Evolutionary conservation across 2,329 filamentous ascomycete genomes (phyloP).

Genomic region (Sporothrix humicola): DNA sequence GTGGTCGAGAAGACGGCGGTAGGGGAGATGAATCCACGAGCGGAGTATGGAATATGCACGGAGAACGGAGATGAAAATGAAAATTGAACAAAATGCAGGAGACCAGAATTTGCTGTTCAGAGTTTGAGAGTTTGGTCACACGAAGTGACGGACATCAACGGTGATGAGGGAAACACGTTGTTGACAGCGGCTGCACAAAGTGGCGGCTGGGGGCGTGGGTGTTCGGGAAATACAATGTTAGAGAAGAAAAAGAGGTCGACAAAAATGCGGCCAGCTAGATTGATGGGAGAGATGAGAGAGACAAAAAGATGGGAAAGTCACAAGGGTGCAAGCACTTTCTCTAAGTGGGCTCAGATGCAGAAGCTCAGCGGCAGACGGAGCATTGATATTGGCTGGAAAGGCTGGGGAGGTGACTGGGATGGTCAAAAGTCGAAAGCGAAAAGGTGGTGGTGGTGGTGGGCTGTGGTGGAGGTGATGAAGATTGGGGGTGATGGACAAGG

Average conservation of each 20-base stretch:
- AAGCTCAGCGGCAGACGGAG: constrained; percentile 53
- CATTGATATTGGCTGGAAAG: constrained; percentile 60
- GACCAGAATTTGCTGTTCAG: background rate
- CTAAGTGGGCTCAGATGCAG: constrained; percentile 36
- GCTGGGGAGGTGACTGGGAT: background rate
- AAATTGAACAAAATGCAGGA: background rate
- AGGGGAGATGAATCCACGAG: constrained; percentile 13
- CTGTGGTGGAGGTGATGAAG: constrained; percentile 21
- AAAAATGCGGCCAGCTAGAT: constrained; percentile 3
- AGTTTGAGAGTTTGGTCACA: background rate
- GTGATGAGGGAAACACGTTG: constrained; percentile 22
- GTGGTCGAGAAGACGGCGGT: background rate
- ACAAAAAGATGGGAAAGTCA: constrained; percentile 9
- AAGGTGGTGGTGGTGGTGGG: constrained; percentile 3
- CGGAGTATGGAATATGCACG: background rate
- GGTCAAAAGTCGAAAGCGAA: background rate
- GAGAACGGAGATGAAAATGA: background rate
- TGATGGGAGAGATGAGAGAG: background rate
- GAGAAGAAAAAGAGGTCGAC: background rate
- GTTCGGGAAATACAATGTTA: background rate
- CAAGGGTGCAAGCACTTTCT: background rate
- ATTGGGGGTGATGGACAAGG: constrained; percentile 7
- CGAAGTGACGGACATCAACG: constrained; percentile 10
- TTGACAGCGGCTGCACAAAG: constrained; percentile 20
- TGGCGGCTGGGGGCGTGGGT: constrained; percentile 6